Base-by-base conservation (phyloP, 306 rosid genomes). In the Glycine tomentella region DNA sequence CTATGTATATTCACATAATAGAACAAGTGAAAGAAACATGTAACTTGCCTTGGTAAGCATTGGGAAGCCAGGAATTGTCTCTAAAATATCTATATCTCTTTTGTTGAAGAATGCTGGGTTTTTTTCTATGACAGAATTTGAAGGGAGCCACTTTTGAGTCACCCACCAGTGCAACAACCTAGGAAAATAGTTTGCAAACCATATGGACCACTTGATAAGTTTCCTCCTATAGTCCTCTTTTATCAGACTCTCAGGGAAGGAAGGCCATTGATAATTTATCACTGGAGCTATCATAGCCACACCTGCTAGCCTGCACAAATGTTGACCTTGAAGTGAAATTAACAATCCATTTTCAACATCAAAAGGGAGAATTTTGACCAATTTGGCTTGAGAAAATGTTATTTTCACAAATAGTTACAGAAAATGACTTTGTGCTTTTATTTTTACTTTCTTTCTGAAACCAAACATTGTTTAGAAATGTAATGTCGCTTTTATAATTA, bases 101-200 rank as follows among this genome's bases (percentile, higher is more conserved):
- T 34, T 76, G 90, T 91, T 95, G 90, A 95, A 95, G 78, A 91
- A 89, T 15, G 87, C 79, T 0, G 97, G 94, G 65, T 88, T 93
- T 83, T 85, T 87, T 80, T 91, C 94, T 78, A 90, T 72, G 75
- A 89, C 97, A 79, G 97, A 90, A 89, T 91, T 88, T 74, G 99
- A 90, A 83, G 99, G 99, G 70, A 95, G 89, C 97, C 97, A 95
- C 72, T 90, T 95, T 70, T 88, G 99, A 76, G 91, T 87, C 15
- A 87, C 92, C 97, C 93, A 90, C 99, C 99, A 95, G 45, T 86
- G 87, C 68, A 95, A 77, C 0, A 95, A 79, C 11, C 81, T 86
- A 5, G 99, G 97, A 42, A 80, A 84, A 84, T 84, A 86, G 2
- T 83, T 87, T 61, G 99, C 94, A 72, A 95, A 53, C 91, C 91